Conservation (phyloP, 2,329 filamentous ascomycete genomes). For the Dactylonectria macrodidyma region DNA sequence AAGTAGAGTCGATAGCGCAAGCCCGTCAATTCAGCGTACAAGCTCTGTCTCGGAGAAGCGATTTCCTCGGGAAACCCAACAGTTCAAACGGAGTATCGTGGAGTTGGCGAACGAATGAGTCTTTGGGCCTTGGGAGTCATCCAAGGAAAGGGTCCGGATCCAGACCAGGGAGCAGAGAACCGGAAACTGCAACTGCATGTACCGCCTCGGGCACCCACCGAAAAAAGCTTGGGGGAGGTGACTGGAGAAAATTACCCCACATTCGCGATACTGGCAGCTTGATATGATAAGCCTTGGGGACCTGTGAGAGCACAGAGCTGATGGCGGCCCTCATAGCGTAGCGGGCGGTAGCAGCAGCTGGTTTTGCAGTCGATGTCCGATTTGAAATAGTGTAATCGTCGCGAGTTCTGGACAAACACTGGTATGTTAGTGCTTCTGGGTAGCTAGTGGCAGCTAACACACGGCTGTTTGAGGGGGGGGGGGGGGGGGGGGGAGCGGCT, state of each 20-base stretch:
- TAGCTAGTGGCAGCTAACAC: not conserved
- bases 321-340: too few species aligned
- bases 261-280: slow-evolving; percentile 47
- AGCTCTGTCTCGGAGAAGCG: not conserved
- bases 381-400: not conserved
- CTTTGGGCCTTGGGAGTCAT: slow-evolving; percentile 2
- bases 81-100: not conserved
- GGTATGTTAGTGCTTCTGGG: not conserved
- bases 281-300: slow-evolving; percentile 43
- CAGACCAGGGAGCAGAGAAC: slow-evolving; percentile 6
- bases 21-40: not conserved
- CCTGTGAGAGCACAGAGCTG: not conserved
- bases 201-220: slow-evolving; percentile 39
- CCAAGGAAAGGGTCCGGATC: slow-evolving; percentile 17
- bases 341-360: not conserved
- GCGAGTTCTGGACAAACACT: not conserved
- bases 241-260: slow-evolving; percentile 44
- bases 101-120: slow-evolving; percentile 6
- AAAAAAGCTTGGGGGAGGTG: slow-evolving; percentile 36
- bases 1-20: not conserved
- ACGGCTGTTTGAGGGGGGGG: not conserved
- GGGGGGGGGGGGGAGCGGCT: not conserved
- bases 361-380: not conserved
- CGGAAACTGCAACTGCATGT: slow-evolving; percentile 32
- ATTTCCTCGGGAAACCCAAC: not conserved